phyloP scores from a whole-genome alignment of 192 early-diverging fungal genomes.

The Haplosporangium gracile region DNA sequence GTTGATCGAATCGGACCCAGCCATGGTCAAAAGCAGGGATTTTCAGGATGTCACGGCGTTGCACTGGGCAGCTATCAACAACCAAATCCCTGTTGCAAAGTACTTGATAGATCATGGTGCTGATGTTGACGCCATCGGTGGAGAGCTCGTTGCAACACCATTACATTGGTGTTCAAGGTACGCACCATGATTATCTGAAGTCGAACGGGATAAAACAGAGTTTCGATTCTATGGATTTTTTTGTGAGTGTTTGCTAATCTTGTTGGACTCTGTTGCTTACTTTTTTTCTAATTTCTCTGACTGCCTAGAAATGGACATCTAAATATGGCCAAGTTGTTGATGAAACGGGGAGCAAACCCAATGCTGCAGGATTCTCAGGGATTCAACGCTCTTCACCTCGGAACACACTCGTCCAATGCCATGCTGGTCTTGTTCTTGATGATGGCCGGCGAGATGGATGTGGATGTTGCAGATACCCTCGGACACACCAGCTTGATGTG shows the following conservation, averaged over 20 bases:
- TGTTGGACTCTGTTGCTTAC: not conserved
- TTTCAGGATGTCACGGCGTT: constrained; percentile 79
- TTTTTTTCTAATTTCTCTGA: constrained; percentile 8
- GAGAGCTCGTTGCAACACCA: constrained; percentile 86
- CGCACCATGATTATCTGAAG: constrained; percentile 7
- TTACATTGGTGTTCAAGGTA: constrained; percentile 94
- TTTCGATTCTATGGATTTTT: not conserved
- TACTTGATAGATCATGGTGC: constrained; percentile 86
- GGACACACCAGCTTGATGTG: constrained; percentile 95
- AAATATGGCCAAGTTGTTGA: constrained; percentile 77
- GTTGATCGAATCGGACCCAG: constrained; percentile 69
- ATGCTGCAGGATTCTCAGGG: constrained; percentile 83
- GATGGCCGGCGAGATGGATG: constrained; percentile 73
- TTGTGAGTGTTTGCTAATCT: not conserved
- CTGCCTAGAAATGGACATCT: constrained; percentile 77
- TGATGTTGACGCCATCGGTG: constrained; percentile 79
- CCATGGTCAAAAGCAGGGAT: constrained; percentile 69
- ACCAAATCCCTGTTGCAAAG: constrained; percentile 76
- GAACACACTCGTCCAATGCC: constrained; percentile 85
- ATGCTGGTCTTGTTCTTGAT: constrained; percentile 84
- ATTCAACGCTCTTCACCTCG: constrained; percentile 91
- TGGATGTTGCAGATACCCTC: constrained; percentile 80
- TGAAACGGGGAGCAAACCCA: constrained; percentile 85
- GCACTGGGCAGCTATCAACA: constrained; percentile 90
- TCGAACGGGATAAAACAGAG: not conserved